phyloP scores from a whole-genome alignment of 2,329 filamentous ascomycete genomes.

The Arthrinium phaeospermum region DNA sequence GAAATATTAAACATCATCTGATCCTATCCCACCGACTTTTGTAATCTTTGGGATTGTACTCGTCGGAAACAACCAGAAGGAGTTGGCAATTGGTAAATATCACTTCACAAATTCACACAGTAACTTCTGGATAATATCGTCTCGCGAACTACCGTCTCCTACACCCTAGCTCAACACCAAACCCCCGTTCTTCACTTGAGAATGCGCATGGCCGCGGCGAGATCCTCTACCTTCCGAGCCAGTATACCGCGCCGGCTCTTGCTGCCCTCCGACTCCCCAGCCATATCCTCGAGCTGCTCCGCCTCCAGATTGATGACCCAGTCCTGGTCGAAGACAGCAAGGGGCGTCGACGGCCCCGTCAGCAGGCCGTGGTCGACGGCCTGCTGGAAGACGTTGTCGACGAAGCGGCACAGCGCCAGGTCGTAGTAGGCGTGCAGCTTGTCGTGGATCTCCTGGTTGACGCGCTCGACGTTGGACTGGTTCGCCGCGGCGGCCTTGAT shows the following conservation, averaged over 20 bases:
- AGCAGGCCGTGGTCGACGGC: slow-evolving; percentile 37
- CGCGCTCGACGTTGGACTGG: slow-evolving; percentile 30
- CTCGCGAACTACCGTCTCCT: too few species aligned
- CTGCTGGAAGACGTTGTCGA: slow-evolving; percentile 43
- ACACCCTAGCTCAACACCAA: not conserved
- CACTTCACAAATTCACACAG: too few species aligned
- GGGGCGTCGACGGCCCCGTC: slow-evolving; percentile 33
- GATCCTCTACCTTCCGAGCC: slow-evolving; percentile 33
- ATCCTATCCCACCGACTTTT: too few species aligned
- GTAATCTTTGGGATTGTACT: too few species aligned
- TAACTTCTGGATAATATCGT: too few species aligned
- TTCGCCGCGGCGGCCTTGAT: slow-evolving; percentile 26
- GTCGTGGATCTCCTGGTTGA: slow-evolving; percentile 38
- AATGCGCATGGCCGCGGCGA: slow-evolving; percentile 33
- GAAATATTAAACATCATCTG: too few species aligned
- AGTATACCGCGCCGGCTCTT: slow-evolving; percentile 31
- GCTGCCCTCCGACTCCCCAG: slow-evolving; percentile 32
- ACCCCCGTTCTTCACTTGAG: slow-evolving; percentile 20
- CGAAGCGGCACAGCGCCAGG: slow-evolving; percentile 39
- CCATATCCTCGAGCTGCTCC: slow-evolving; percentile 34
- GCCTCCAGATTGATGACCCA: slow-evolving; percentile 37
- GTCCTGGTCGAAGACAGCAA: slow-evolving; percentile 37
- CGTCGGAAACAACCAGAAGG: too few species aligned
- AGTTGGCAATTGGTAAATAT: too few species aligned
- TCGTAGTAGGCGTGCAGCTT: slow-evolving; percentile 42